Conservation (phyloP, 176 grass and related monocot species). For the Rhynchospora breviuscula region DNA sequence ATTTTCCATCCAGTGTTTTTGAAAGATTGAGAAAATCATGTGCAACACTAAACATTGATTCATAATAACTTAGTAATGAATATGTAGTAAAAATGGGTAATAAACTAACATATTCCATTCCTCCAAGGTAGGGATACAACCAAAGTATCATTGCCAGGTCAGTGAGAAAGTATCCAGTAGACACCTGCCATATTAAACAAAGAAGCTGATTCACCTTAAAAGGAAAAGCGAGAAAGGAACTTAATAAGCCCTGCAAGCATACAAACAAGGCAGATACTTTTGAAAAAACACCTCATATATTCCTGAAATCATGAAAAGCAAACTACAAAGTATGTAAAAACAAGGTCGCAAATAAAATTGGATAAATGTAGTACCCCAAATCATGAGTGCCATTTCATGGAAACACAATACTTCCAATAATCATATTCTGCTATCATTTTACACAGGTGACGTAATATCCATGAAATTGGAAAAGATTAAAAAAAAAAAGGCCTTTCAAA, state of each 20-base stretch:
- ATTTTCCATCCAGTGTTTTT: background rate
- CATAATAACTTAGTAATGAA: background rate
- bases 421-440: background rate
- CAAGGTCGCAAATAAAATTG: background rate
- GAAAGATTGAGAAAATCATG: background rate
- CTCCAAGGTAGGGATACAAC: conserved; percentile 87
- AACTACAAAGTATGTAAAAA: background rate
- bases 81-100: background rate
- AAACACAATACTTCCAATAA: background rate
- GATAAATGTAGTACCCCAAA: conserved; percentile 8
- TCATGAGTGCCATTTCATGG: background rate
- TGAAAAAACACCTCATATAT: background rate
- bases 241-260: background rate
- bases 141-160: conserved; percentile 93
- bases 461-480: background rate
- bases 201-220: background rate
- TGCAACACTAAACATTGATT: background rate
- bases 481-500: background rate
- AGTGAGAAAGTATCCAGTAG: conserved; percentile 83
- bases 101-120: conserved; percentile 92
- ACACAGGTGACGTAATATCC: background rate
- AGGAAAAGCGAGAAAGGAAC: conserved; percentile 26
- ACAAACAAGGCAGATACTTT: background rate
- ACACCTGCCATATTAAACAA: conserved; percentile 57
- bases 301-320: background rate